Conservation (phyloP, 2,329 filamentous ascomycete species). For the Acrocalymma vagum region DNA sequence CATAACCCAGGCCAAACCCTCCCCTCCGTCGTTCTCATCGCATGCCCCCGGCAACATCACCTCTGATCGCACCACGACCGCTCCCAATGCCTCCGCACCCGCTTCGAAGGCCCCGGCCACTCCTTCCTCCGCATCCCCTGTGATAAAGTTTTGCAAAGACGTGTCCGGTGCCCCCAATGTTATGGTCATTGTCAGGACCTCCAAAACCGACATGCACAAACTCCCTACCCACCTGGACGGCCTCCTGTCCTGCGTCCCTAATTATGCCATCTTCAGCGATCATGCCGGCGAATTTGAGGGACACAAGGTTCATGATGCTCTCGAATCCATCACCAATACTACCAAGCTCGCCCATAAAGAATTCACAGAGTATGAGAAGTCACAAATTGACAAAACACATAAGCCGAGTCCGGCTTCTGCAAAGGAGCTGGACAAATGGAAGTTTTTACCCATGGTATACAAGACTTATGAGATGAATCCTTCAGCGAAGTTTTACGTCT, state of each 20-base stretch:
- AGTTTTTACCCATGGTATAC: conserved; percentile 64
- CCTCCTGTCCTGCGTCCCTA: conserved; percentile 63
- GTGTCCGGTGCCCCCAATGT: conserved; percentile 55
- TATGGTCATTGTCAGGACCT: conserved; percentile 66
- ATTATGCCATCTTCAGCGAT: conserved; percentile 68
- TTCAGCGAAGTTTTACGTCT: conserved; percentile 37
- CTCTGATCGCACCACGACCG: conserved; percentile 2
- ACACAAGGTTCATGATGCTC: conserved; percentile 59
- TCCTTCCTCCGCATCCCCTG: conserved; percentile 4
- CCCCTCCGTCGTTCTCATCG: too few species aligned
- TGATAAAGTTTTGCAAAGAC: conserved; percentile 29
- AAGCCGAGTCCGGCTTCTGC: conserved; percentile 52
- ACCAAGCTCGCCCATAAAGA: conserved; percentile 53
- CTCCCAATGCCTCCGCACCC: conserved; percentile 2
- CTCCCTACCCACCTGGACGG: conserved; percentile 64
- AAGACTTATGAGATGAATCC: conserved; percentile 52
- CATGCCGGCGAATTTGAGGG: conserved; percentile 62
- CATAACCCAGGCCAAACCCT: too few species aligned
- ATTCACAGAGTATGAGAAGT: conserved; percentile 61
- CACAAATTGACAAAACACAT: conserved; percentile 53
- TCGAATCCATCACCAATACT: conserved; percentile 50
- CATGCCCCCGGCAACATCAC: too few species aligned
- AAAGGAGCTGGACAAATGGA: conserved; percentile 66
- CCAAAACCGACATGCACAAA: conserved; percentile 65
- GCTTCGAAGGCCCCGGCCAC: conserved; percentile 2